Evolutionary conservation across 192 early-diverging fungal species (phyloP).

Genomic region (Backusella parvicylindrica): DNA sequence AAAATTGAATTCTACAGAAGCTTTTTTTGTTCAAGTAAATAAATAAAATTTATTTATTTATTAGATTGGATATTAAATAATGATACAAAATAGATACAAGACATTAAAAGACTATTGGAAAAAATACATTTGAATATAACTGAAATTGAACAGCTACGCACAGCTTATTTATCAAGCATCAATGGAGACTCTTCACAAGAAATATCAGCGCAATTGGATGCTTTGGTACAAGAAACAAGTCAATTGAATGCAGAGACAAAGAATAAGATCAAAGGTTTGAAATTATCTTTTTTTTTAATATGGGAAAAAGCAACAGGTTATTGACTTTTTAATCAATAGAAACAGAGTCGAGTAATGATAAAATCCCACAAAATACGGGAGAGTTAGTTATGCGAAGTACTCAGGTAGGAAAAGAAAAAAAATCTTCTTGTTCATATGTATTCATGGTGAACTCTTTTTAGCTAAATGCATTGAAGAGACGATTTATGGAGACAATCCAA

Average conservation of each 20-base stretch:
- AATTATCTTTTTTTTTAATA: background rate
- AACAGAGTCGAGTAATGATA: background rate
- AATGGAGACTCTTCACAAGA: slow-evolving; percentile 21
- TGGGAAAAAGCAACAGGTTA: background rate
- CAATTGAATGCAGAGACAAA: slow-evolving; percentile 30
- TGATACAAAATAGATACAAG: slow-evolving; percentile 12
- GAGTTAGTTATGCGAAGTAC: background rate
- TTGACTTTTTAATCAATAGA: background rate
- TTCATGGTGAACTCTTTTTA: slow-evolving; percentile 40
- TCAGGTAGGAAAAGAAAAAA: background rate
- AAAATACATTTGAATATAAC: slow-evolving; percentile 22
- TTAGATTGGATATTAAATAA: background rate
- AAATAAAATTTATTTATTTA: background rate
- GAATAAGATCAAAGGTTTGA: slow-evolving; percentile 42
- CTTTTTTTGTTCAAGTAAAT: background rate
- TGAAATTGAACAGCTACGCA: slow-evolving; percentile 29
- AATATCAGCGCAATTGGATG: slow-evolving; percentile 5
- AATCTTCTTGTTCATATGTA: slow-evolving; percentile 19
- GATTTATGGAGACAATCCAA: slow-evolving; percentile 58
- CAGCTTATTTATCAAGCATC: slow-evolving; percentile 21
- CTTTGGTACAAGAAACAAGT: slow-evolving; percentile 21
- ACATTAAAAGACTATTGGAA: slow-evolving; percentile 18
- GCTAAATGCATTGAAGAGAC: slow-evolving; percentile 44
- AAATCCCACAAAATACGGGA: background rate
- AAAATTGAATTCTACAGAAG: background rate